Percentiles rank a stretch among this genome's conserved stretches.
Conservation (phyloP, 1,284 basidiomycete species). For the Irpex lacteus region DNA sequence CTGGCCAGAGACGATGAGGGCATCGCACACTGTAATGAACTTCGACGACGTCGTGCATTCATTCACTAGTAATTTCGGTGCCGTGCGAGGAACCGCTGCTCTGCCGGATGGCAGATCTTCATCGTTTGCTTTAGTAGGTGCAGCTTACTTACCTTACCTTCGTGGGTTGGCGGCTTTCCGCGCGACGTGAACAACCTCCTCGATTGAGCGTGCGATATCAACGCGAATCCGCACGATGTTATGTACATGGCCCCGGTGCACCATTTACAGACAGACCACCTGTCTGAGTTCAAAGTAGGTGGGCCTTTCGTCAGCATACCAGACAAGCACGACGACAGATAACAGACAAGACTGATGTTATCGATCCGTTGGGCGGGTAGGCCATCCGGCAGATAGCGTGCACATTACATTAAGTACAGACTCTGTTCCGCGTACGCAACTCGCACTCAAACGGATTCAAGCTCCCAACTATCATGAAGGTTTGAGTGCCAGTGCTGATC, state of each 20-base stretch:
- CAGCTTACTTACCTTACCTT: not conserved
- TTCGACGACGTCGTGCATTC: not conserved
- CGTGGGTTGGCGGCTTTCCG: slow-evolving; percentile 4
- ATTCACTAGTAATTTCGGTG: not conserved
- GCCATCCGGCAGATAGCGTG: not conserved
- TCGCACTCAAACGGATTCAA: not conserved
- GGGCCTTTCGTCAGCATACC: not conserved
- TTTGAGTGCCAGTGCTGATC: slow-evolving; percentile 5
- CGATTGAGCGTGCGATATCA: slow-evolving; percentile 6
- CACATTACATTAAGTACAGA: not conserved
- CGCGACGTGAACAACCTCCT: slow-evolving; percentile 6
- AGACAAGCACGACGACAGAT: slow-evolving; percentile 3
- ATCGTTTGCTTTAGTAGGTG: slow-evolving; percentile 1
- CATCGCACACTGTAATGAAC: not conserved
- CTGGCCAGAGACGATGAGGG: not conserved
- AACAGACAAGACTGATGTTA: slow-evolving; percentile 13
- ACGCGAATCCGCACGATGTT: not conserved
- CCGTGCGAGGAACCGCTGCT: slow-evolving; percentile 8
- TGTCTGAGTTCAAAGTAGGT: slow-evolving; percentile 4
- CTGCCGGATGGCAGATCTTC: slow-evolving; percentile 13
- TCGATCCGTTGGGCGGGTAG: slow-evolving; percentile 10
- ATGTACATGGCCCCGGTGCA: not conserved
- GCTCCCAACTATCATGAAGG: not conserved
- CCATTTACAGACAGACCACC: not conserved
- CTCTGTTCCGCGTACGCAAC: not conserved